Base-by-base conservation (phyloP, 495 filamentous ascomycete species). In the Trichoderma virens region DNA sequence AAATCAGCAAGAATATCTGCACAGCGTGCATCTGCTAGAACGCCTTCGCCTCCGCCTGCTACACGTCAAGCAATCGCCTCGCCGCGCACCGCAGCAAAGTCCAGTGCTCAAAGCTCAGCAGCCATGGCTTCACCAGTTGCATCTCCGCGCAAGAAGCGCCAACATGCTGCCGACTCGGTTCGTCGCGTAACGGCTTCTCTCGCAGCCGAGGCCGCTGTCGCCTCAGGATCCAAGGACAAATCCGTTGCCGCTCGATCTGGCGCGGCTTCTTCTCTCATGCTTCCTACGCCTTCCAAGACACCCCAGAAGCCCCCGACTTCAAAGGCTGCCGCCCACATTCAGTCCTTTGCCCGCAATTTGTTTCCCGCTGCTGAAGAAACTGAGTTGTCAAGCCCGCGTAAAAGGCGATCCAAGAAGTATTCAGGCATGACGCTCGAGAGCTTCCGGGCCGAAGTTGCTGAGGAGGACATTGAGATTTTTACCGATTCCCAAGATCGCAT, bases 281-380 rank as follows among this genome's bases (percentile, higher is more conserved):
- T 97, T 60, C 93, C 92, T 4, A 98, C 94, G 13, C 94, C 94
- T 13, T 85, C 85, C 60, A 98, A 96, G 75, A 97, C 93, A 2
- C 94, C 94, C 0, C 83, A 84, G 62, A 90, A 89, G 76, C 85
- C 87, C 66, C 84, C 85, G 7, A 76, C 83, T 4, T 72, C 76
- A 62, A 71, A 78, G 68, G 67, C 72, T 28, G 77, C 82, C 63
- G 77, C 78, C 38, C 82, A 86, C 30, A 77, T 91, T 60, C 80
- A 81, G 56, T 74, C 83, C 13, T 83, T 92, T 35, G 86, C 91
- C 23, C 89, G 92, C 68, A 86, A 86, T 64, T 78, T 98, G 1
- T 97, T 96, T 71, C 61, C 34, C 11, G 74, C 71, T 38, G 71
- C 71, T 38, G 71, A 79, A 5, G 76, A 83, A 23, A 87, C 90